These are phyloP conservation scores for Nemania sp. DNA, from an alignment of 2,329 filamentous ascomycete genomes.

Conservation along the genomic window DNA sequence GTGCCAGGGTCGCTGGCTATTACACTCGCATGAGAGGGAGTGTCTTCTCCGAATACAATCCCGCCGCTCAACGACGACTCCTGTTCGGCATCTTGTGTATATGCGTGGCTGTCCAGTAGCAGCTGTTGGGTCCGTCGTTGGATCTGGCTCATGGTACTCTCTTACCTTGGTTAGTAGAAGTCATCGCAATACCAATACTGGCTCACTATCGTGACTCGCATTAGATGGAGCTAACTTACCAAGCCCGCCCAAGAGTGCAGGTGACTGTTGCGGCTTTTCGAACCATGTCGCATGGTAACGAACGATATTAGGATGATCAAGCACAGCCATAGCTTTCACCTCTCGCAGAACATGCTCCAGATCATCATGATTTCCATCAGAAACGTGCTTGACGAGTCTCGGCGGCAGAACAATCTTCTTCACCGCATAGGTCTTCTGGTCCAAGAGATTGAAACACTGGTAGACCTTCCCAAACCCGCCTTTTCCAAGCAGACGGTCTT, in stretches of 20 bases:
- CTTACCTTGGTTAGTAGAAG: conserved; percentile 5
- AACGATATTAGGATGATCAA: conserved; percentile 41
- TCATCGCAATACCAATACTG: background rate
- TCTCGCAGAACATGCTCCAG: conserved; percentile 38
- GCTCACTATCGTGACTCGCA: too few relatives aligned
- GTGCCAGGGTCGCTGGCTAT: background rate
- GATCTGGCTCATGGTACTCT: conserved; percentile 1
- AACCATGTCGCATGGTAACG: conserved; percentile 41
- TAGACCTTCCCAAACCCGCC: conserved; percentile 42
- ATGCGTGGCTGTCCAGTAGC: conserved; percentile 30
- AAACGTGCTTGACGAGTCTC: conserved; percentile 34
- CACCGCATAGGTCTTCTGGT: conserved; percentile 39
- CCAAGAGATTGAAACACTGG: conserved; percentile 36
- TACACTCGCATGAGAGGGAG: conserved; percentile 13
- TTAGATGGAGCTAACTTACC: conserved; percentile 11
- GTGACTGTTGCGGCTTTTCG: conserved; percentile 34
- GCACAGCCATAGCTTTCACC: conserved; percentile 38
- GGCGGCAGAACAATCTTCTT: conserved; percentile 39
- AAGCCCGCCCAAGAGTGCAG: background rate
- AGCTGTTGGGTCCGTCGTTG: conserved; percentile 23
- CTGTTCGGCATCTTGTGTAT: conserved; percentile 13
- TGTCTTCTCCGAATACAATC: conserved; percentile 33
- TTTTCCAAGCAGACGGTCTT: conserved; percentile 37
- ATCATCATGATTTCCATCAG: conserved; percentile 37
- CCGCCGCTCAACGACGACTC: conserved; percentile 18